These are phyloP conservation scores for Nicotiana attenuata DNA, from an alignment of 257 asterid genomes.

Conservation along the genomic window DNA sequence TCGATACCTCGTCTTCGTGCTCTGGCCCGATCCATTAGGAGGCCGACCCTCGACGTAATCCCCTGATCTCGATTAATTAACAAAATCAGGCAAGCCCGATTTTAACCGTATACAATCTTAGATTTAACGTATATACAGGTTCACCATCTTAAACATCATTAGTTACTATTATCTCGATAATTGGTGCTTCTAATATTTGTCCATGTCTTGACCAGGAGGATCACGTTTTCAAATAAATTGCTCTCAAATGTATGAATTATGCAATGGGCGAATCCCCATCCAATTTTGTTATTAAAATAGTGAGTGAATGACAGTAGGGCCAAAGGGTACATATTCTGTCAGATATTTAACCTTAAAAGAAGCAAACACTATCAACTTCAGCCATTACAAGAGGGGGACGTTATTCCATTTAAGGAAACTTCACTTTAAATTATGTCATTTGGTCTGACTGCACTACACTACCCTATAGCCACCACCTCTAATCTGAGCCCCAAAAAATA, in stretches of 20 bases:
- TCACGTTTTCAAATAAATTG: background rate
- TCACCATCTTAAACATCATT: background rate
- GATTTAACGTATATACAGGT: background rate
- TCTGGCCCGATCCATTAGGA: too few relatives aligned
- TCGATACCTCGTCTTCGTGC: too few relatives aligned
- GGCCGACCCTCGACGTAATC: too few relatives aligned
- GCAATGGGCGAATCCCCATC: background rate
- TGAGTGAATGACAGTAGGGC: conserved; percentile 23
- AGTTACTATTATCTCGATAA: background rate
- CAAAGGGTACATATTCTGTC: conserved; percentile 34
- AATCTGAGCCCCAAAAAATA: background rate
- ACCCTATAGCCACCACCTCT: background rate
- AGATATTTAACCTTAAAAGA: conserved; percentile 24
- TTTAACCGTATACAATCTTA: background rate
- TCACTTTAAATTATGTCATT: conserved; percentile 35
- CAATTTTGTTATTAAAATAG: background rate
- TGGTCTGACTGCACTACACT: conserved; percentile 15
- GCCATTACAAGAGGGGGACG: conserved; percentile 28
- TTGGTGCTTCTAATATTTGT: background rate
- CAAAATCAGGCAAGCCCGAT: too few relatives aligned
- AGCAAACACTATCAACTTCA: conserved; percentile 43
- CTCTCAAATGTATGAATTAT: too few relatives aligned
- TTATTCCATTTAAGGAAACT: conserved; percentile 31
- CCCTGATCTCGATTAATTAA: too few relatives aligned
- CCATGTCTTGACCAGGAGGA: background rate